Evolutionary conservation across 257 asterid genomes (phyloP), one percentile per base, ranked within the genome.

Genomic region (Jacaranda mimosifolia): DNA sequence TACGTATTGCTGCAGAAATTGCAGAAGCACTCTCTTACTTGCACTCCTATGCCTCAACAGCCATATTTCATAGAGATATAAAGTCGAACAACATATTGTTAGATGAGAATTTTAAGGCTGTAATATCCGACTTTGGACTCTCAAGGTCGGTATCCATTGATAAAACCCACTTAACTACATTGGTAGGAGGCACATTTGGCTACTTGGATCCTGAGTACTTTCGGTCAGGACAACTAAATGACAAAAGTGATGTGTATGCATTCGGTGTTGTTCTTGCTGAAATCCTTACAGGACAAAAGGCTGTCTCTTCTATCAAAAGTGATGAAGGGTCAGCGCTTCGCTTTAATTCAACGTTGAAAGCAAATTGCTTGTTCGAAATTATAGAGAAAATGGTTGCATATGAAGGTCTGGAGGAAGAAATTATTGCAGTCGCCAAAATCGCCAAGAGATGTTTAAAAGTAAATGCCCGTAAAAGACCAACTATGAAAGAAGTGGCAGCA

Each of bases 131-230:
- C 15, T 85, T 85, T 60, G 84, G 84, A 35, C 73, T 82, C 26
- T 80, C 85, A 7, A 77, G 83, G 46, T 75, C 83, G 0, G 79
- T 85, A n/a, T 69, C 87, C 15, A 46, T 67, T 2, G 87, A 82
- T 9, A 79, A 70, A 52, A 76, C 81, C 32, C 85, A 76, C 62
- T 14, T 81, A n/a, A 81, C 84, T 35, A 77, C 72, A 14, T 72
- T 82, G 63, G 38, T 82, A 13, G 85, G 77, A 17, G 77, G 77
- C 32, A 49, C 60, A 32, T 81, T 57, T 26, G 85, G 87, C 9
- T 80, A 82, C 75, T 51, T 85, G 48, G 89, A 82, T 76, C 89
- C 87, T 9, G 83, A 73, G 60, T 85, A 82, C 77, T 82, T 82
- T 46, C 62, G 55, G 35, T 55, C 85, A 1, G 89, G 89, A n/a